Evolutionary conservation across 441 rosid genomes (phyloP), one percentile per base, ranked within the genome.

Genomic region (Erodium moschatum): DNA sequence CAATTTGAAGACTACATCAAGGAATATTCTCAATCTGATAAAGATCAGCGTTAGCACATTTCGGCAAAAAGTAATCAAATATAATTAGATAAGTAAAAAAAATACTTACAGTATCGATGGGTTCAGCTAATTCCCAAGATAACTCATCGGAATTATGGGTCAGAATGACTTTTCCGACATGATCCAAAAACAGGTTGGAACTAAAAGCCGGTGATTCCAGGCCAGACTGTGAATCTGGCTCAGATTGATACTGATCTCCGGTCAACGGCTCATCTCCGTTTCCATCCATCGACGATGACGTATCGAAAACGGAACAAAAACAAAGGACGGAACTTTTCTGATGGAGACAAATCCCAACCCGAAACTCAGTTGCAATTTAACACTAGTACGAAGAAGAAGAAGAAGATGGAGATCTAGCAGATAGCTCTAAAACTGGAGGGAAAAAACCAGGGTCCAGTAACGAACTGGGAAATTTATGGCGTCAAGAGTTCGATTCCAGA

Each of bases 131-230:
- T 74, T 83, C 75, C 96, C 96, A 89, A n/a, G 87, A 85, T 75
- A 92, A 79, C 11, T 86, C 92, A 76, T 87, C 83, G 29, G 86
- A 78, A 78, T 81, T 67, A 54, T 76, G 78, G 61, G 81, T 67
- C 35, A 90, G 85, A 75, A 70, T 66, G 6, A 89, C 87, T 75
- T 83, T 84, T 16, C 98, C 98, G 29, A 79, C 85, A 66, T 84
- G 81, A 75, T 87, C 94, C 80, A 90, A 74, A 70, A 79, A 78
- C 8, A 92, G 66, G 44, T 75, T 75, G 16, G 84, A 80, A 67
- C 76, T 83, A 68, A 72, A 73, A 31, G 67, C 66, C 24, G 78
- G 69, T 18, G 64, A 65, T 60, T 44, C 81, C 61, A 68, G 75
- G 40, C 65, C 73, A 63, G 64, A 44, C 44, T 72, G 56, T 33